Conservation (phyloP, 768 basidiomycete genomes). For the Trametes punicea region DNA sequence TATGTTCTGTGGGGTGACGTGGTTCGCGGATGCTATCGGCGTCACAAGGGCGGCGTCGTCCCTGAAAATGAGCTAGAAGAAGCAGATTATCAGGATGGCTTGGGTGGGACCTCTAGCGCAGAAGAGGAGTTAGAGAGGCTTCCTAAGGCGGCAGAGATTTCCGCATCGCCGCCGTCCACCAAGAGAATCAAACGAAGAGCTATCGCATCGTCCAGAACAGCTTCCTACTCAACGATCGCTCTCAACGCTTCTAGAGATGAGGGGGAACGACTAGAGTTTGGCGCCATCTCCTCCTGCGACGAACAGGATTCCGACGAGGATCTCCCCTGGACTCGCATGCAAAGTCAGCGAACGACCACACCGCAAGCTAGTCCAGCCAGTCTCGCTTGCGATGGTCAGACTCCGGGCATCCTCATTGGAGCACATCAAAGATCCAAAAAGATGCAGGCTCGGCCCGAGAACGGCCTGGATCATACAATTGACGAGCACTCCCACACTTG, state of each 20-base stretch:
- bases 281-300: slow-evolving; percentile 11
- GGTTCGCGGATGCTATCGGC: slow-evolving; percentile 57
- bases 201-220: not conserved
- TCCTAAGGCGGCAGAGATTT: not conserved
- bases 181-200: not conserved
- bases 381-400: not conserved
- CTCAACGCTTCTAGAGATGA: not conserved
- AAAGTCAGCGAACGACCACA: not conserved
- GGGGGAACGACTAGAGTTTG: slow-evolving; percentile 11
- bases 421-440: too few relatives aligned
- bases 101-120: not conserved
- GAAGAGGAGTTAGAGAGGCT: not conserved
- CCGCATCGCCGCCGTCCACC: not conserved
- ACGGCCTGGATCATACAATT: not conserved
- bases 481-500: not conserved
- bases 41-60: slow-evolving; percentile 36
- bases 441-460: not conserved
- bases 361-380: not conserved
- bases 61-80: slow-evolving; percentile 34
- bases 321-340: not conserved
- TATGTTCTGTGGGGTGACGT: slow-evolving; percentile 73
- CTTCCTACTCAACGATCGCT: not conserved
- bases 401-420: too few relatives aligned
- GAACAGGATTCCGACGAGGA: slow-evolving; percentile 9
- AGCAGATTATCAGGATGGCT: slow-evolving; percentile 25